Evolutionary conservation across 2,329 filamentous ascomycete genomes (phyloP).

Genomic region (Aureobasidium sp.): DNA sequence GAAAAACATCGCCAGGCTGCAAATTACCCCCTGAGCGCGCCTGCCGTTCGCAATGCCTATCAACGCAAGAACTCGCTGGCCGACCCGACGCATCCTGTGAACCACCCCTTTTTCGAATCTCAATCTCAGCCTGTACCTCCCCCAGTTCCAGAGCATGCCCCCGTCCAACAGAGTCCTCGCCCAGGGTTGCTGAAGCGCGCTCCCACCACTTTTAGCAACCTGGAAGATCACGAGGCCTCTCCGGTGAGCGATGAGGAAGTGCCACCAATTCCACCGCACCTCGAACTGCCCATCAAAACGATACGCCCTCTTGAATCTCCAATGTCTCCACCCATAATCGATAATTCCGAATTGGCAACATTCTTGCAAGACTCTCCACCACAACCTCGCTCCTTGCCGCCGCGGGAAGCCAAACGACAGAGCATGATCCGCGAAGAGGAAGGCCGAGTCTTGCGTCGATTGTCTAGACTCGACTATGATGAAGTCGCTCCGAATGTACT

Average conservation of each 20-base stretch:
- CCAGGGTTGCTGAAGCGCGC: constrained; percentile 5
- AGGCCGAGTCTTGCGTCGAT: constrained; percentile 1
- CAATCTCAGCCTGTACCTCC: background rate
- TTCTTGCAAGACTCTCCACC: constrained; percentile 2
- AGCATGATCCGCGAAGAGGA: constrained; percentile 2
- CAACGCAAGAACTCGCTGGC: background rate
- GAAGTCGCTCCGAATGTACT: background rate
- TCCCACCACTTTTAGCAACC: background rate
- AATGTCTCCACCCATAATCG: background rate
- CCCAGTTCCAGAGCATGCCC: background rate
- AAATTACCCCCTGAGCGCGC: background rate
- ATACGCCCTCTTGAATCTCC: background rate
- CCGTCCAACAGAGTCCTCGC: background rate
- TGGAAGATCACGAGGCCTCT: background rate
- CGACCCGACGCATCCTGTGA: constrained; percentile 10
- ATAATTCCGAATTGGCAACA: background rate
- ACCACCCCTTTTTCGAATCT: constrained; percentile 5
- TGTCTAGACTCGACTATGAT: constrained; percentile 4
- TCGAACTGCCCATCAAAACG: background rate
- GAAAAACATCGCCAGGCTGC: background rate
- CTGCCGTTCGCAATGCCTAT: background rate
- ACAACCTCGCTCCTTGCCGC: background rate
- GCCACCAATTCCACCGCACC: background rate
- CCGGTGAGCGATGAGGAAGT: background rate
- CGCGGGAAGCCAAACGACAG: background rate